Conservation (phyloP, 1,284 basidiomycete species). For the Ustilago shanxiensis region DNA sequence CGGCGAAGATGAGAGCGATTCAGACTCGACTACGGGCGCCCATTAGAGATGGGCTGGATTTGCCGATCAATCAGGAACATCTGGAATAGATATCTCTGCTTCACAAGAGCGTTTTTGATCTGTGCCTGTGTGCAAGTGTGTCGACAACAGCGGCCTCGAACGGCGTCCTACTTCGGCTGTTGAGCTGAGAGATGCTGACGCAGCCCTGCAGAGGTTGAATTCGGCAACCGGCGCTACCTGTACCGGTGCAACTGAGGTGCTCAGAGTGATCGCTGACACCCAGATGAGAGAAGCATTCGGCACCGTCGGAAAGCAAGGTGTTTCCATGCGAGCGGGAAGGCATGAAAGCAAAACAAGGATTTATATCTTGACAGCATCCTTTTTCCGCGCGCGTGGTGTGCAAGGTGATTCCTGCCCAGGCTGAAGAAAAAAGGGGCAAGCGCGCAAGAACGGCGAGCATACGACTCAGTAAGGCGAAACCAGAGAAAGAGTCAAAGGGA, state of each 20-base stretch:
- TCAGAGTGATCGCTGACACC: neutral
- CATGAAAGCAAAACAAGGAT: neutral
- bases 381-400: neutral
- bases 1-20: constrained; percentile 63
- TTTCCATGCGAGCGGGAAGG: neutral
- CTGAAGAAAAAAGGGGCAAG: too few relatives aligned
- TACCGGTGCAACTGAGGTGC: neutral
- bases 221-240: neutral
- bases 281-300: neutral
- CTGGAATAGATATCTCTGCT: neutral
- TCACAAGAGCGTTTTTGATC: neutral
- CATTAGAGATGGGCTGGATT: constrained; percentile 12
- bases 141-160: too few relatives aligned
- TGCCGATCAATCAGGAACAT: constrained; percentile 7
- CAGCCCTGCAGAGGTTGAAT: neutral
- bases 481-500: too few relatives aligned
- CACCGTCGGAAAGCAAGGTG: constrained; percentile 1
- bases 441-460: too few relatives aligned
- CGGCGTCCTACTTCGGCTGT: neutral
- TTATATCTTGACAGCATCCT: neutral
- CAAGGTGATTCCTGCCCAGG: too few relatives aligned
- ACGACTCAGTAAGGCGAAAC: too few relatives aligned
- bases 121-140: neutral
- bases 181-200: neutral
- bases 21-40: constrained; percentile 49